Percentiles rank a stretch among this genome's conserved stretches.
phyloP scores from a whole-genome alignment of 371 early-diverging fungal genomes.

The Fennellomyces sp. region DNA sequence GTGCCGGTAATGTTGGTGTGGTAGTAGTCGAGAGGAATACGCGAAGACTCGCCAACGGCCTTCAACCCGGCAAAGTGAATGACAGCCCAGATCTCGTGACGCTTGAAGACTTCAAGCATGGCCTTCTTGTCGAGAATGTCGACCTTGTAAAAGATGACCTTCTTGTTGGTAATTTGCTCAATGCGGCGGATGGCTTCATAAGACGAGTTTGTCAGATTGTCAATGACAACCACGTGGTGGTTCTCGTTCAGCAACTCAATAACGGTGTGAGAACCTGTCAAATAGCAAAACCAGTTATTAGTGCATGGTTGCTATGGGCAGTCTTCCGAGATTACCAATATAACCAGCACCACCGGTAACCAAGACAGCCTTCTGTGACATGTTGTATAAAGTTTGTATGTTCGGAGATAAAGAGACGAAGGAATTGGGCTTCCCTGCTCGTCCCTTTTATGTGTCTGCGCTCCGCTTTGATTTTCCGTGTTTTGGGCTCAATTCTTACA shows the following conservation, averaged over 20 bases:
- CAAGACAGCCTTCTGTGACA: constrained; percentile 31
- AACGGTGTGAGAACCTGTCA: constrained; percentile 89
- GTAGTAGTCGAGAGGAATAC: constrained; percentile 73
- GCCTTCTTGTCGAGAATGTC: constrained; percentile 71
- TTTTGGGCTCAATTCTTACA: not conserved
- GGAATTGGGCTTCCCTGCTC: not conserved
- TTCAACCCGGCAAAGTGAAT: constrained; percentile 87
- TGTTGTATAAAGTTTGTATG: not conserved
- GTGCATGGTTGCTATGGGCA: not conserved
- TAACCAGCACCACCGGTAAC: constrained; percentile 61
- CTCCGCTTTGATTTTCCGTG: not conserved
- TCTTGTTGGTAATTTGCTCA: constrained; percentile 60
- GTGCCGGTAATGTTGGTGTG: constrained; percentile 79
- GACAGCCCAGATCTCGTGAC: constrained; percentile 67
- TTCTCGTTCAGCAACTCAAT: constrained; percentile 77
- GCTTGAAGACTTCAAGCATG: constrained; percentile 65
- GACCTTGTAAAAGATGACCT: constrained; percentile 69
- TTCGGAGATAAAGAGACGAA: not conserved
- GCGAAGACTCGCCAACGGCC: constrained; percentile 77
- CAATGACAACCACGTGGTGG: constrained; percentile 78
- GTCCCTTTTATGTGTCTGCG: not conserved
- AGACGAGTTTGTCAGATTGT: constrained; percentile 83
- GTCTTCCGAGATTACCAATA: constrained; percentile 42
- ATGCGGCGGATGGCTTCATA: constrained; percentile 72
- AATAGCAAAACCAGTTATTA: not conserved